A percentile compares a stretch with the other conserved stretches of the same genome.
Evolutionary conservation across 345 rosid genomes (phyloP).

Genomic region (Carallia pectinifolia): DNA sequence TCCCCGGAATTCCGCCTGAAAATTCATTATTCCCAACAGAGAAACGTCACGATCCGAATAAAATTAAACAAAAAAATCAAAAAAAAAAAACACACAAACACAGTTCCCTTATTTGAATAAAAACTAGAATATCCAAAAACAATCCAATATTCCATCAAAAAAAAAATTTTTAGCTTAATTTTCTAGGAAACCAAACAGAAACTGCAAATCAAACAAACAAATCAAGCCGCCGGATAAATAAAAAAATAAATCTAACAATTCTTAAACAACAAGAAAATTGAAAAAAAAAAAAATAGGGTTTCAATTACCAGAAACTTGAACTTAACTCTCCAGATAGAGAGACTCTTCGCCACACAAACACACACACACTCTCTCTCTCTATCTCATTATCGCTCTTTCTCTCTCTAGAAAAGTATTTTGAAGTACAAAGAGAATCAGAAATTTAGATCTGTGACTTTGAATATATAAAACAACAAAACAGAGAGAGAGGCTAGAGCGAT

Average conservation of each 20-base stretch:
- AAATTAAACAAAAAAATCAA: not conserved
- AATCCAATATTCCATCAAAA: no score
- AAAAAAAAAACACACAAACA: no score
- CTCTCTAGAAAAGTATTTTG: not conserved
- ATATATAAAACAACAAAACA: not conserved
- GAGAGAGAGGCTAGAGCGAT: not conserved
- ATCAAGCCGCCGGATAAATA: no score
- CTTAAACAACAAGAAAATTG: no score
- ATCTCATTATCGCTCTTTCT: not conserved
- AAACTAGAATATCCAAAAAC: no score
- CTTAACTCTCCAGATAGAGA: not conserved
- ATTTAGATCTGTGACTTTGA: not conserved
- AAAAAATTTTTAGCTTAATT: no score
- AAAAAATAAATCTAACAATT: no score
- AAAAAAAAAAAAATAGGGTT: not conserved
- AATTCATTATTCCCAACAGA: not conserved
- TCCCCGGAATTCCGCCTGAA: not conserved
- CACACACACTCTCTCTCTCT: not conserved
- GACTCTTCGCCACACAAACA: no score
- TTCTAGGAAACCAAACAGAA: no score
- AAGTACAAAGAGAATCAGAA: not conserved
- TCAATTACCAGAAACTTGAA: not conserved
- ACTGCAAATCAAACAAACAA: no score
- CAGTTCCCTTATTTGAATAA: no score
- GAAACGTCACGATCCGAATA: not conserved